Percentiles rank a stretch among this genome's conserved stretches.
Evolutionary conservation across 176 grass and related monocot genomes (phyloP).

Genomic region (Metroxylon sagu): DNA sequence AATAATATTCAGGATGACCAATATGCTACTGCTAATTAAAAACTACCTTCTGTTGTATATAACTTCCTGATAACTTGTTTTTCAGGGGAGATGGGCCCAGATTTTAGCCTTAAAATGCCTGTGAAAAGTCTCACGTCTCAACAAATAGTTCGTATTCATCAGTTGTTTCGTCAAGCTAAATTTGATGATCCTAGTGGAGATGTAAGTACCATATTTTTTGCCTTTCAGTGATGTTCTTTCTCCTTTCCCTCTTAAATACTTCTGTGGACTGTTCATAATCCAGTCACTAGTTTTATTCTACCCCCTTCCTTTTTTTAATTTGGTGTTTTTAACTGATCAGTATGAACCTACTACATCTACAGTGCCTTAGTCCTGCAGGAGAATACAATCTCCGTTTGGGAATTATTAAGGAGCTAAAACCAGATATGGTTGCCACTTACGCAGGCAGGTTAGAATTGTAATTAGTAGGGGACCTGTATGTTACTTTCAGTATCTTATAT

Average conservation of each 20-base stretch:
- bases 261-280: too few species aligned
- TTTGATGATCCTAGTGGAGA: constrained; percentile 97
- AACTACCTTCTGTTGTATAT: too few species aligned
- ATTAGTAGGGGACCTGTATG: background rate
- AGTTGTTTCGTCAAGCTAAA: constrained; percentile 92
- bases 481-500: background rate
- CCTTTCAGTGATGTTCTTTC: background rate
- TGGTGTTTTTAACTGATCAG: too few species aligned
- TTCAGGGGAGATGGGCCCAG: constrained; percentile 90
- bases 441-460: constrained; percentile 60
- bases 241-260: background rate
- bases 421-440: constrained; percentile 92
- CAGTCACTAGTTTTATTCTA: too few species aligned
- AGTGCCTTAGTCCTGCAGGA: constrained; percentile 97
- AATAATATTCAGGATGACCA: too few species aligned
- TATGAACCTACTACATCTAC: constrained; percentile 32
- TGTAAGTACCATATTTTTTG: constrained; percentile 34
- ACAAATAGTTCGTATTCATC: constrained; percentile 89
- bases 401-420: constrained; percentile 96
- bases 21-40: too few species aligned
- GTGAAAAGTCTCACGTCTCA: constrained; percentile 68
- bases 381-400: constrained; percentile 97
- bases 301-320: too few species aligned
- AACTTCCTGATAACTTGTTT: constrained; percentile 2
- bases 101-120: constrained; percentile 68